Evolutionary conservation across 805 yeast genomes (phyloP).

Genomic region (Pichia occidentalis): DNA sequence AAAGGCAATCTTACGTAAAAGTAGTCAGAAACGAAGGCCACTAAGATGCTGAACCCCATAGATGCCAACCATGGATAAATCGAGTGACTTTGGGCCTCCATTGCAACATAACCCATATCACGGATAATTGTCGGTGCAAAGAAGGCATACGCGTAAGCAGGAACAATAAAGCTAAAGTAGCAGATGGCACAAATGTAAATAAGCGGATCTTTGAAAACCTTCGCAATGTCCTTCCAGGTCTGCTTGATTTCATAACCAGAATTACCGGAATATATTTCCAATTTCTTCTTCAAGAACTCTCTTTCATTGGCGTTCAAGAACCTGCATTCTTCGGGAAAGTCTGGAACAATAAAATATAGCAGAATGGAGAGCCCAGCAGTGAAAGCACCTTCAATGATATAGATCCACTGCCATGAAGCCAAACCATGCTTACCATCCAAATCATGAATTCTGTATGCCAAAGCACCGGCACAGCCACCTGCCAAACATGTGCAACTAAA

Average conservation of each 20-base stretch:
- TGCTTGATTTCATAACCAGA: conserved; percentile 46
- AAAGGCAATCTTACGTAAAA: conserved; percentile 40
- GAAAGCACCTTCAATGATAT: conserved; percentile 34
- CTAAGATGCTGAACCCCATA: conserved; percentile 55
- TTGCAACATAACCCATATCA: conserved; percentile 58
- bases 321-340: conserved; percentile 65
- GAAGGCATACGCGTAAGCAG: conserved; percentile 72
- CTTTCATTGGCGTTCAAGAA: conserved; percentile 48
- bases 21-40: conserved; percentile 60
- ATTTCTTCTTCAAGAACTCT: conserved; percentile 50
- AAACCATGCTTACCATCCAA: conserved; percentile 41
- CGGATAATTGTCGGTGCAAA: conserved; percentile 64
- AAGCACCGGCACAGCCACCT: conserved; percentile 73
- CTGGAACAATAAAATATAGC: conserved; percentile 47
- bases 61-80: conserved; percentile 83
- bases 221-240: conserved; percentile 38
- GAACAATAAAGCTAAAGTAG: conserved; percentile 61
- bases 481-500: conserved; percentile 68
- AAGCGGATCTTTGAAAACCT: conserved; percentile 53
- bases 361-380: conserved; percentile 30
- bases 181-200: conserved; percentile 51
- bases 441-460: conserved; percentile 58
- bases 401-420: conserved; percentile 43
- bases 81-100: conserved; percentile 70
- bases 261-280: conserved; percentile 45